A percentile compares a stretch with the other conserved stretches of the same genome.
Evolutionary conservation across 495 filamentous ascomycete genomes (phyloP).

Genomic region (Neurospora sp.): DNA sequence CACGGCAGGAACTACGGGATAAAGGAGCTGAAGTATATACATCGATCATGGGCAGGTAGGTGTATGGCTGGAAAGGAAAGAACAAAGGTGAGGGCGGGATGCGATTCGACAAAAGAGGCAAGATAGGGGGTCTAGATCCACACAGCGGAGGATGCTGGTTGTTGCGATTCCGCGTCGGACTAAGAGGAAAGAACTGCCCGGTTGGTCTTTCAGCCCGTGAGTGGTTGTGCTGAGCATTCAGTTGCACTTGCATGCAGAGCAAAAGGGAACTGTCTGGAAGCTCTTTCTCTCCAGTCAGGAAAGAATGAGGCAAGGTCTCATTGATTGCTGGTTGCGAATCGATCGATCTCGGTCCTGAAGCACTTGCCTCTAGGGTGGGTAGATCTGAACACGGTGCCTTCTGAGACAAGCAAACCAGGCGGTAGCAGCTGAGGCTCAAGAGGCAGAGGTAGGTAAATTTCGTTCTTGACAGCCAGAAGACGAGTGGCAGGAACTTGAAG

Average conservation of each 20-base stretch:
- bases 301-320: not conserved
- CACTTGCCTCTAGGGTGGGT: not conserved
- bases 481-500: not conserved
- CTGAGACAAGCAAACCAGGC: not conserved
- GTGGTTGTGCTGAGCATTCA: not conserved
- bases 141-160: not conserved
- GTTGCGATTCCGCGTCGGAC: not conserved
- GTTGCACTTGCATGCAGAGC: not conserved
- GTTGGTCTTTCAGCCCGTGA: not conserved
- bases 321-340: not conserved
- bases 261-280: not conserved
- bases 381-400: not conserved
- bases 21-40: not conserved
- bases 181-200: not conserved
- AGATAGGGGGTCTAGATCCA: not conserved
- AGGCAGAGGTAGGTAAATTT: not conserved
- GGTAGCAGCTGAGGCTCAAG: not conserved
- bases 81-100: not conserved
- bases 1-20: not conserved
- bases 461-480: not conserved
- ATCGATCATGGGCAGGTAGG: not conserved
- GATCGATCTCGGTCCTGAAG: not conserved
- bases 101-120: not conserved
- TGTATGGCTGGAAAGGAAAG: not conserved
- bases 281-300: not conserved